A percentile compares a stretch with the other conserved stretches of the same genome.
Conservation (phyloP, 305 asterid genomes). For the Ilex paraguariensis region DNA sequence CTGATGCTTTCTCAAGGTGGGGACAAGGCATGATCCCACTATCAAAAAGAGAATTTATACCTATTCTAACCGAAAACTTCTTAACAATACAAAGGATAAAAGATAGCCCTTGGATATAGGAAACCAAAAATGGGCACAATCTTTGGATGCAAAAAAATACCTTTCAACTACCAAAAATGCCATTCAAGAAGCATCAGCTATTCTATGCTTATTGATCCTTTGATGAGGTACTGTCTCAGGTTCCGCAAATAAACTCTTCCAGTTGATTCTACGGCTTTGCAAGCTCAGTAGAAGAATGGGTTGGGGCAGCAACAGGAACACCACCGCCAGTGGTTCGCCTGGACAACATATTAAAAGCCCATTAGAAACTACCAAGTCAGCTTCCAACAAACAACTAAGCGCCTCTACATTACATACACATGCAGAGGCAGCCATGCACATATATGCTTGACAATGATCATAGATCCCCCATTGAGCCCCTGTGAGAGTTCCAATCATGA, state of each 20-base stretch:
- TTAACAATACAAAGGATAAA: too few species aligned
- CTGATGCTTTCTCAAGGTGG: too few species aligned
- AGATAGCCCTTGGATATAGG: too few species aligned
- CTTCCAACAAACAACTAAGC: conserved; percentile 1
- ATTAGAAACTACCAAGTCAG: conserved; percentile 11
- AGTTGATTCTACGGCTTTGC: conserved; percentile 36
- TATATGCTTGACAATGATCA: conserved; percentile 18
- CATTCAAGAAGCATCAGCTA: conserved; percentile 21
- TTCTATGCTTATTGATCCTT: conserved; percentile 29
- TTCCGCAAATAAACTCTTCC: conserved; percentile 7
- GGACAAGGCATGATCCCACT: too few species aligned
- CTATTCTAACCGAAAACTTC: too few species aligned
- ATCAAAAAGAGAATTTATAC: too few species aligned
- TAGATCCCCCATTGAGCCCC: conserved; percentile 98
- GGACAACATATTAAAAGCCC: conserved; percentile 9
- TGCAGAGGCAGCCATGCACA: too few species aligned
- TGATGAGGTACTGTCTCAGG: conserved; percentile 13
- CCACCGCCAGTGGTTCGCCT: conserved; percentile 89
- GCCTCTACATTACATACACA: too few species aligned
- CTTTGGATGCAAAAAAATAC: conserved; percentile 19
- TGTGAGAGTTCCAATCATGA: conserved; percentile 93
- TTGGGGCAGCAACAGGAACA: conserved; percentile 37
- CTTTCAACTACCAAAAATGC: conserved; percentile 18
- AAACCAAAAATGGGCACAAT: conserved; percentile 1
- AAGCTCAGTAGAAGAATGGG: conserved; percentile 24